These are phyloP conservation scores for Neurospora sp. DNA, from an alignment of 2,329 filamentous ascomycete species.

Conservation along the genomic window DNA sequence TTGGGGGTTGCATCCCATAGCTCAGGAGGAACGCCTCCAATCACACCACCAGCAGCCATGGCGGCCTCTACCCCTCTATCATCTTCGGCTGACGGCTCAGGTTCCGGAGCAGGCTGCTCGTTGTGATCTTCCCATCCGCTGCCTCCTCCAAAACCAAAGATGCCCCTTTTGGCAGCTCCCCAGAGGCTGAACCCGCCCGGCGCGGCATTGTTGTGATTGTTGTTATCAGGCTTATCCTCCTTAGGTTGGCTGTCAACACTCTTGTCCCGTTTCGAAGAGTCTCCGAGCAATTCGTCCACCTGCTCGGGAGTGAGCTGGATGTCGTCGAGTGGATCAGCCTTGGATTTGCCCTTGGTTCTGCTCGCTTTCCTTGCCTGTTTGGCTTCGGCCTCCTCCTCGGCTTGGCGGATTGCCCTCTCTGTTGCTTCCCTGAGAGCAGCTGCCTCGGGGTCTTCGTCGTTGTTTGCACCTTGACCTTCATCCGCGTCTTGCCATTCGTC, in stretches of 20 bases:
- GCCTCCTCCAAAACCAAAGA: slow-evolving; percentile 18
- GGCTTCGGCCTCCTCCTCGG: slow-evolving; percentile 12
- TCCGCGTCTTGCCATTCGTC: slow-evolving; percentile 2
- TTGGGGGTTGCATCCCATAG: slow-evolving; percentile 28
- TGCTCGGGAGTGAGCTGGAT: slow-evolving; percentile 32
- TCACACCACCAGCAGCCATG: slow-evolving; percentile 19
- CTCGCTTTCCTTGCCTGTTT: slow-evolving; percentile 25
- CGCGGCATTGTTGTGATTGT: slow-evolving; percentile 19
- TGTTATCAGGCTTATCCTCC: slow-evolving; percentile 29
- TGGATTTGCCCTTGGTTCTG: slow-evolving; percentile 21
- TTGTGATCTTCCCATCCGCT: slow-evolving; percentile 25
- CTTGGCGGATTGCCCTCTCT: slow-evolving; percentile 14
- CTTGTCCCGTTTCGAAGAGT: slow-evolving; percentile 1
- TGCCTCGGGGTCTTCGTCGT: slow-evolving; percentile 18
- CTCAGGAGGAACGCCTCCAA: slow-evolving; percentile 16
- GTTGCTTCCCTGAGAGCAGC: slow-evolving; percentile 17
- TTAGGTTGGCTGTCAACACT: neutral
- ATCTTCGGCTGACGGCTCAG: slow-evolving; percentile 23
- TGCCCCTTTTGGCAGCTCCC: slow-evolving; percentile 38
- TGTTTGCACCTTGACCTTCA: slow-evolving; percentile 3
- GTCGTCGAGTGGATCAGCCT: slow-evolving; percentile 22
- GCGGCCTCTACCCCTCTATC: slow-evolving; percentile 38
- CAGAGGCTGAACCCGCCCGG: slow-evolving; percentile 47
- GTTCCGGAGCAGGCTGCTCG: slow-evolving; percentile 9
- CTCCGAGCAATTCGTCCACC: slow-evolving; percentile 32